These are phyloP conservation scores for Raphanus sativus DNA, from an alignment of 345 rosid species.

Conservation along the genomic window DNA sequence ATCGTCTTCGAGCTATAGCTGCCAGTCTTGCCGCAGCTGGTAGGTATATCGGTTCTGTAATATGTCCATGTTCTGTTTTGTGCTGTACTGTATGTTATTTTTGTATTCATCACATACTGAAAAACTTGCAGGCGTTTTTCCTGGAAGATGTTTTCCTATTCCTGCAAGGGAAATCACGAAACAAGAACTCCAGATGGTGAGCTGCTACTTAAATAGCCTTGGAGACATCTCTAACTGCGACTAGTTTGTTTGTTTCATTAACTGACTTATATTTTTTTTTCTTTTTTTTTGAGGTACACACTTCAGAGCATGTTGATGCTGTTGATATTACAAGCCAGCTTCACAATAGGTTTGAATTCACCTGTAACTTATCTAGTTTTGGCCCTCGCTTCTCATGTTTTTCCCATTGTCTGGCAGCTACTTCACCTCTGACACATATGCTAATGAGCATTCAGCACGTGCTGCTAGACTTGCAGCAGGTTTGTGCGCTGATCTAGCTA, in stretches of 20 bases:
- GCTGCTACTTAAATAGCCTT: constrained; percentile 24
- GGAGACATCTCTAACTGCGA: not conserved
- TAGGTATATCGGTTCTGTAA: constrained; percentile 34
- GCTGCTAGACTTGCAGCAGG: constrained; percentile 99
- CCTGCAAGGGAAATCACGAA: constrained; percentile 84
- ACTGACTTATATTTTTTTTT: constrained; percentile 26
- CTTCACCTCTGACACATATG: constrained; percentile 94
- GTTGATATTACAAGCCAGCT: constrained; percentile 72
- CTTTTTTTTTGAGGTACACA: constrained; percentile 60
- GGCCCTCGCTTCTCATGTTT: not conserved
- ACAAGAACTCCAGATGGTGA: constrained; percentile 80
- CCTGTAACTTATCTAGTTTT: not conserved
- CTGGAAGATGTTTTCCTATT: constrained; percentile 81
- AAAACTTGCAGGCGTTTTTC: constrained; percentile 72
- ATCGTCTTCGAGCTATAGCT: constrained; percentile 94
- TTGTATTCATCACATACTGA: not conserved
- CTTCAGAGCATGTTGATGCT: constrained; percentile 73
- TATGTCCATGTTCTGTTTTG: no score
- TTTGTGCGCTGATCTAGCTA: constrained; percentile 89
- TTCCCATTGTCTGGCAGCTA: constrained; percentile 54
- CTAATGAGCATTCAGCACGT: constrained; percentile 89
- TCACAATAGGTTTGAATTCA: constrained; percentile 58
- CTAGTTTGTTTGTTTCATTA: not conserved
- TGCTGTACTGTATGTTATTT: no score
- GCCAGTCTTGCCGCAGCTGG: constrained; percentile 94